Base-by-base conservation (phyloP, 202 grass and related monocot species). In the Carex sylvatica region DNA sequence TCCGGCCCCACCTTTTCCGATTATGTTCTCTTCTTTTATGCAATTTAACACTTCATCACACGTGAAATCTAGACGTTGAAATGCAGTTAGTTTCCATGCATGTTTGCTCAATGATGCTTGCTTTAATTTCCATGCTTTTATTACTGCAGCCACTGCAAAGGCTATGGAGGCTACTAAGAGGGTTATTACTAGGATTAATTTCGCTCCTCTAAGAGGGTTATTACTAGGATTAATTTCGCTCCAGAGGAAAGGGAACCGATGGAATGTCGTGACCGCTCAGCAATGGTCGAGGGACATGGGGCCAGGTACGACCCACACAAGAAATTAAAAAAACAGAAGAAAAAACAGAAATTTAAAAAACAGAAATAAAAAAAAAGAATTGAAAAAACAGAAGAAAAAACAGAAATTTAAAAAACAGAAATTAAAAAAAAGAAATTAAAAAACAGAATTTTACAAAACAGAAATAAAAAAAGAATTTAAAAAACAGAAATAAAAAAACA, bases 11-110 rank as follows among this genome's bases (percentile, higher is more conserved):
- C 95, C 95, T 88, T 94, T 98, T 66, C 95, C 95, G 20, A 98
- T 98, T 76, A 98, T 88, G 82, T 98, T 98, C 87, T 93, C 95
- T 56, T 98, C 95, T 76, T 98, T 93, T 47, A 98, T 85, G 85
- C 95, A 95, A 74, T 95, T 65, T 1, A 95, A 80, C 70, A 95
- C 89, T 80, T 98, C 95, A 56, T 98, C 92, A 65, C 91, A 84
- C 4, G 92, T 81, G 84, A 98, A 95, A 80, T 98, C 95, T 0
- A 98, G 75, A 0, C 92, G 87, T 88, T 93, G 95, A 89, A 98
- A 98, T 82, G 95, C 95, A 35, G 95, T 98, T 5, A 98, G 87
- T 74, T 88, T 90, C 90, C 92, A 98, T 61, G 90, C 90, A 31
- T 89, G 90, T 1, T 85, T 86, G 9, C 52, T 35, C 79, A 89